Percentiles rank a stretch among this genome's conserved stretches.
These are phyloP conservation scores for Vicia sativa DNA, from an alignment of 306 rosid species.

Conservation along the genomic window DNA sequence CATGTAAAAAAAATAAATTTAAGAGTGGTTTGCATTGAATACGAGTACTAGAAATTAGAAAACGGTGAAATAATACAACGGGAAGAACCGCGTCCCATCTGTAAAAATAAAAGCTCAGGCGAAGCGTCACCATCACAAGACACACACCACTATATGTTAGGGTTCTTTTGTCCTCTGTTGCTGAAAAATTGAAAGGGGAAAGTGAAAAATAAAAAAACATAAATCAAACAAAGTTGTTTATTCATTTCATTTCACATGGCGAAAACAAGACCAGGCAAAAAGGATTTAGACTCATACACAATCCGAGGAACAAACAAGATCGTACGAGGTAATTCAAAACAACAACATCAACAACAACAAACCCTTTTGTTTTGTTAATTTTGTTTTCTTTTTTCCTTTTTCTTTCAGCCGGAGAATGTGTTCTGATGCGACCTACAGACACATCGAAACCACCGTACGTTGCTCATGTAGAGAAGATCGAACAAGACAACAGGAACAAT, in stretches of 20 bases:
- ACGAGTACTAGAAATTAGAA: too few species aligned
- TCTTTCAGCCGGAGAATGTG: constrained; percentile 76
- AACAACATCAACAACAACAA: too few species aligned
- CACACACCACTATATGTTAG: not conserved
- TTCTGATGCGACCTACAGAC: constrained; percentile 82
- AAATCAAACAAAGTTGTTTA: too few species aligned
- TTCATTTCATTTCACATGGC: constrained; percentile 51
- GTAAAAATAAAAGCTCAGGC: not conserved
- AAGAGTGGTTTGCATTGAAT: too few species aligned
- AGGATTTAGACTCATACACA: constrained; percentile 74
- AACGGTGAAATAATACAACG: too few species aligned
- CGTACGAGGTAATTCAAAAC: constrained; percentile 61
- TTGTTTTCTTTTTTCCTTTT: too few species aligned
- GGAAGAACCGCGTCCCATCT: not conserved
- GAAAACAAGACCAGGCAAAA: constrained; percentile 74
- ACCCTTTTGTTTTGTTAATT: too few species aligned
- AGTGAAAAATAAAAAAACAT: not conserved
- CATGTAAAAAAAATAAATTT: too few species aligned
- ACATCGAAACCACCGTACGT: constrained; percentile 74
- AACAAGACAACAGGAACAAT: constrained; percentile 57
- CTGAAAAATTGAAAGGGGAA: not conserved
- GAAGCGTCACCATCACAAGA: not conserved
- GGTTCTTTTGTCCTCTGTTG: not conserved
- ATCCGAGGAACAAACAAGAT: constrained; percentile 86
- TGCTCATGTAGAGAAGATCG: constrained; percentile 79